Evolutionary conservation across 1,139 yeast genomes (phyloP).

Genomic region (Suhomyces bokatorum): DNA sequence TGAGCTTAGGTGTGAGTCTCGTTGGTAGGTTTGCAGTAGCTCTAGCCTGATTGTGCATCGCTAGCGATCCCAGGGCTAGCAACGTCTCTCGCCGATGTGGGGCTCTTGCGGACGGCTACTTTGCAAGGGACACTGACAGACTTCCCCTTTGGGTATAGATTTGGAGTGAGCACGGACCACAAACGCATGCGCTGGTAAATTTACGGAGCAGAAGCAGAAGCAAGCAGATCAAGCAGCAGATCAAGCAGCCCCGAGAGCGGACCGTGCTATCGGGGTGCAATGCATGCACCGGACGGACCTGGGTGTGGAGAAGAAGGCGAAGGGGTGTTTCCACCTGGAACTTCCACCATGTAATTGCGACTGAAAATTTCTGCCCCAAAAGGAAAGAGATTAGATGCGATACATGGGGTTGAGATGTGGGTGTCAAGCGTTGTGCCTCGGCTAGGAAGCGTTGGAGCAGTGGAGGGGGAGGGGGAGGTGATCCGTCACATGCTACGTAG

Average conservation of each 20-base stretch:
- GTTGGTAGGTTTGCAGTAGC: background rate
- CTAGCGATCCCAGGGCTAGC: background rate
- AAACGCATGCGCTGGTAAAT: background rate
- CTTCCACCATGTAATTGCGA: too few species aligned
- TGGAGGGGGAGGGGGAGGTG: background rate
- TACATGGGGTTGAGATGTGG: background rate
- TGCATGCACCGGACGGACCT: too few species aligned
- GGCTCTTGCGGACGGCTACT: background rate
- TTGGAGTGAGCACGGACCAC: background rate
- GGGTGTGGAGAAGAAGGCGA: too few species aligned
- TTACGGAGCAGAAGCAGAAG: background rate
- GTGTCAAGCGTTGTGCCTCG: background rate
- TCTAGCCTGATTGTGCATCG: background rate
- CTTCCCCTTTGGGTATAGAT: slow-evolving; percentile 2
- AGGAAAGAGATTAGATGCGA: too few species aligned
- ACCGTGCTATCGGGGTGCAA: too few species aligned
- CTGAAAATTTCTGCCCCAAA: too few species aligned
- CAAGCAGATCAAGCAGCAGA: background rate
- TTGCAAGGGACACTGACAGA: background rate
- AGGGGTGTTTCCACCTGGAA: too few species aligned
- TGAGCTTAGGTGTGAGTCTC: too few species aligned
- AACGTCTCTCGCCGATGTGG: background rate
- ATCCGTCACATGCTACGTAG: too few species aligned
- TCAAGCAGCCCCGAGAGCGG: background rate
- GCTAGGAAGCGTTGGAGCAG: background rate